Base-by-base conservation (phyloP, 2,329 filamentous ascomycete species). In the Botrytis hyacinthi region DNA sequence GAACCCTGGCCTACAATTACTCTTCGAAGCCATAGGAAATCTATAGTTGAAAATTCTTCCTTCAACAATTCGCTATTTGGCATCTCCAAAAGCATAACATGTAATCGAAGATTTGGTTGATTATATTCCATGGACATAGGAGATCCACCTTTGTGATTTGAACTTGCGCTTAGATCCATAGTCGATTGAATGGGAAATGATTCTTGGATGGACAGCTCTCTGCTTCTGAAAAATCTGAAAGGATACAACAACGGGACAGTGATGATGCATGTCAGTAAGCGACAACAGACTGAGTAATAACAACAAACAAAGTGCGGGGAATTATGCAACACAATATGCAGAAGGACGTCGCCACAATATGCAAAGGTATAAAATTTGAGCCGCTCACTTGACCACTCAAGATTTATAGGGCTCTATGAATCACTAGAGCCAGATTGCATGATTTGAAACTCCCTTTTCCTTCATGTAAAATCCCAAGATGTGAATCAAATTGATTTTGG, bases 31-130 rank as follows among this genome's bases (percentile, higher is more conserved):
- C 65, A 67, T 6, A 54, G 9, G 16, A 54, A 29, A 54, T 51
- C 32, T 35, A 67, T 40, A 32, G 14, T 54, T 29, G 65, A 54
- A 54, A 67, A 67, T 16, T 20, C 65, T 54, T 67, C 46, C 16
- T 51, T 54, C 26, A 67, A n/a, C 29, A 7, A 46, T 40, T 54
- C 12, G 8, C 5, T 37, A 51, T 54, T n/a, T 67, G 46, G 26
- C 32, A 67, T 67, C 65, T 54, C 32, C 16, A 67, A 40, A 4
- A 67, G 35, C 46, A 67, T 67, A 54, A 67, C 32, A 37, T 67
- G 35, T 5, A 40, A 32, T 10, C 46, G 46, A 32, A 67, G 32
- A 35, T 67, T 40, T 29, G 65, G 26, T 40, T 8, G 22, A 40
- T 54, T 7, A 22, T 12, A 18, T 20, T 40, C 35, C 9, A 35